These are phyloP conservation scores for Globisporangium perplexum DNA, from an alignment of 352 stramenopile species.

Conservation along the genomic window DNA sequence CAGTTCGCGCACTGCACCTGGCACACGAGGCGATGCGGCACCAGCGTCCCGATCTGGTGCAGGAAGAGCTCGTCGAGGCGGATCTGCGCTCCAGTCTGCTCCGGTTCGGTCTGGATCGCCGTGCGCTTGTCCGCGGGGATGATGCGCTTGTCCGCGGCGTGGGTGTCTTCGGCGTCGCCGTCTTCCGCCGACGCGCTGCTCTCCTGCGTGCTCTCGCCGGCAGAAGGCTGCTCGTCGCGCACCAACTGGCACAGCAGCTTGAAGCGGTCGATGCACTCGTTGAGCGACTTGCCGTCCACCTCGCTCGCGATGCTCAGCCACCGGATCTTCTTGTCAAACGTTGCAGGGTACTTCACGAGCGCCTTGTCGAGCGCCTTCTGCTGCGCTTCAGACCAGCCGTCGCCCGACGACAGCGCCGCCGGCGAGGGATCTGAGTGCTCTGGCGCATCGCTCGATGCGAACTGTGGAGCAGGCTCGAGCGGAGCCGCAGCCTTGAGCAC, in stretches of 20 bases:
- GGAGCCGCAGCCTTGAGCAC: constrained; percentile 4
- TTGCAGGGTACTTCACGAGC: constrained; percentile 63
- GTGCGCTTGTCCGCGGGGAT: constrained; percentile 39
- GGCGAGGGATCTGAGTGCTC: not conserved
- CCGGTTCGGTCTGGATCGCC: constrained; percentile 47
- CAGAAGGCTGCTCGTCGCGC: constrained; percentile 13
- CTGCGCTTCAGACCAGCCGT: constrained; percentile 56
- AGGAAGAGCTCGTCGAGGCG: constrained; percentile 68
- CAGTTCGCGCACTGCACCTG: constrained; percentile 72
- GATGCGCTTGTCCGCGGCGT: constrained; percentile 35
- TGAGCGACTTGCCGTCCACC: constrained; percentile 60
- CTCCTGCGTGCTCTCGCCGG: not conserved
- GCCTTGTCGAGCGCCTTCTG: constrained; percentile 60
- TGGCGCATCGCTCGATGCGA: not conserved
- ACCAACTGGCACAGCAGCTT: constrained; percentile 56
- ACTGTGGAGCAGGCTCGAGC: not conserved
- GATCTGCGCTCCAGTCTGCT: constrained; percentile 43
- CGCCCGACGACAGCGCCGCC: constrained; percentile 1
- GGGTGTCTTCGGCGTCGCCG: constrained; percentile 5
- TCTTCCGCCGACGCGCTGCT: constrained; percentile 7
- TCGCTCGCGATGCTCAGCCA: constrained; percentile 64
- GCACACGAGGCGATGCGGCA: constrained; percentile 53
- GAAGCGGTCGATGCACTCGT: constrained; percentile 82
- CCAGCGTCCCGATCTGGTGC: constrained; percentile 69
- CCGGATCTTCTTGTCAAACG: constrained; percentile 63